Evolutionary conservation across 2,329 filamentous ascomycete species (phyloP).

Genomic region (Fusarium marasasianum): DNA sequence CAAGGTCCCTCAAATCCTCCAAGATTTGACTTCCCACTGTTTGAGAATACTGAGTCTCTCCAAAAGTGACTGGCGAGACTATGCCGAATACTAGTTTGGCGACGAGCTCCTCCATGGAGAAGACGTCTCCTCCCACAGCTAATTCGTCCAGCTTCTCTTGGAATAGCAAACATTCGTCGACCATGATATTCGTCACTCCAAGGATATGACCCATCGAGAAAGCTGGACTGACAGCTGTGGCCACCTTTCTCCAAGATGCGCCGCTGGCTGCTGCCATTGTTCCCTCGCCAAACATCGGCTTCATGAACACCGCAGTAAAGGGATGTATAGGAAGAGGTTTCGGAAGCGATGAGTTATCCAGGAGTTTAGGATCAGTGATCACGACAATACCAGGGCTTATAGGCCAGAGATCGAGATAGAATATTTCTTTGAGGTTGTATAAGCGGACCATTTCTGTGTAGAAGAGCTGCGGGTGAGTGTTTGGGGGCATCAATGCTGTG

Average conservation of each 20-base stretch:
- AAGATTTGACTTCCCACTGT: conserved; percentile 5
- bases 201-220: conserved; percentile 9
- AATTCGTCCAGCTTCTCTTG: neutral
- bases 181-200: neutral
- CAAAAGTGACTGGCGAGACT: neutral
- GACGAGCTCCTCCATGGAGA: conserved; percentile 15
- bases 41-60: neutral
- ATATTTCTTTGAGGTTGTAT: conserved; percentile 10
- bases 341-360: conserved; percentile 1
- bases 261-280: neutral
- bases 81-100: conserved; percentile 2
- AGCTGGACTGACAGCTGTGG: neutral
- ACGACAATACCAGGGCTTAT: neutral
- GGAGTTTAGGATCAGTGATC: neutral
- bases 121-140: neutral
- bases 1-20: neutral
- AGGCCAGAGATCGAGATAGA: conserved; percentile 27
- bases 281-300: neutral
- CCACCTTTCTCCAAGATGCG: neutral
- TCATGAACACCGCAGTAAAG: neutral
- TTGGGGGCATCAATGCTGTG: conserved; percentile 4
- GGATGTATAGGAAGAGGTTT: conserved; percentile 4
- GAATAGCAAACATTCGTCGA: neutral
- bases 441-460: conserved; percentile 12
- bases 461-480: conserved; percentile 13